These are phyloP conservation scores for Elymus sibiricus DNA, from an alignment of 176 grass and related monocot genomes.

Conservation along the genomic window DNA sequence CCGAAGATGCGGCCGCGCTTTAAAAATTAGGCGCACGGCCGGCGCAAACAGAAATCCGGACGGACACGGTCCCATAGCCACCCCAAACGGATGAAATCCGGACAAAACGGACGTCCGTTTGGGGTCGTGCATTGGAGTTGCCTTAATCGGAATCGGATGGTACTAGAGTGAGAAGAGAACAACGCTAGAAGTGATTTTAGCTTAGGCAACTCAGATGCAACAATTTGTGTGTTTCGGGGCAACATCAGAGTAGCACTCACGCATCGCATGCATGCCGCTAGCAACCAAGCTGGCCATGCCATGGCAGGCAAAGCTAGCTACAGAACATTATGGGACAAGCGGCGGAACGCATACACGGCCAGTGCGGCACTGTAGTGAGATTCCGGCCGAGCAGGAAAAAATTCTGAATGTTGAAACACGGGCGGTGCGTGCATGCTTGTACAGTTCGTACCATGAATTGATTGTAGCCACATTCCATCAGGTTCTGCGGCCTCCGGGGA, in stretches of 20 bases:
- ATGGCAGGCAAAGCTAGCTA: neutral
- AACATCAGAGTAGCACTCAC: neutral
- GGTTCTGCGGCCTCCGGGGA: neutral
- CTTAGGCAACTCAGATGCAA: neutral
- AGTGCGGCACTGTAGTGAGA: neutral
- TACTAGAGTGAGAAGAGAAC: no score
- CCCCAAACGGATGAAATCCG: no score
- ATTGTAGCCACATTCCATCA: neutral
- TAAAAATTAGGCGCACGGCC: no score
- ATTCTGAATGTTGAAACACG: neutral
- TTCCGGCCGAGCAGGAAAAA: neutral
- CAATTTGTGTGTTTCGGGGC: neutral
- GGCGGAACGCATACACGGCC: neutral
- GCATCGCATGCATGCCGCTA: neutral
- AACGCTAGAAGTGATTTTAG: neutral
- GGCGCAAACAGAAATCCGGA: no score
- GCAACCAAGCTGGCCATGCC: neutral
- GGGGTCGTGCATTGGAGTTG: no score
- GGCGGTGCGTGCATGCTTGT: neutral
- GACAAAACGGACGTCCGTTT: no score
- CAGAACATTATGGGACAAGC: neutral
- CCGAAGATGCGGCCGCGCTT: no score
- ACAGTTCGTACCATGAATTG: neutral
- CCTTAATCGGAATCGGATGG: no score
- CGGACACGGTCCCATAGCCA: no score